Conservation (phyloP, 2,329 filamentous ascomycete species). For the Blastomyces percursus region DNA sequence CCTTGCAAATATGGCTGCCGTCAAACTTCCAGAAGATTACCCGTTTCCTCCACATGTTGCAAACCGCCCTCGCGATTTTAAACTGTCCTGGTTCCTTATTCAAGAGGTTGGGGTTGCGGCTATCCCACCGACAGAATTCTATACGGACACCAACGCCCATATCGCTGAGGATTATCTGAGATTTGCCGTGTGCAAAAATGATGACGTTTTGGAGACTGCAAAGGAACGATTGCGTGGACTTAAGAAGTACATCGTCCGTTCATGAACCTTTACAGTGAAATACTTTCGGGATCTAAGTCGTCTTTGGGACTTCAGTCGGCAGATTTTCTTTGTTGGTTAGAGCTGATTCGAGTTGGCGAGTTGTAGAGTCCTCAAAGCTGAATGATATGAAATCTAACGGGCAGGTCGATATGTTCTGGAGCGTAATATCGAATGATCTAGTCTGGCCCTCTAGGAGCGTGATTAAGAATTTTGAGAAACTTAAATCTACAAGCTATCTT, state of each 20-base stretch:
- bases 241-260: conserved; percentile 53
- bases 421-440: conserved; percentile 62
- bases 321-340: conserved; percentile 66
- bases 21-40: conserved; percentile 73
- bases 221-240: conserved; percentile 63
- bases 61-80: conserved; percentile 78
- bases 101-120: conserved; percentile 91
- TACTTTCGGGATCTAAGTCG: not conserved
- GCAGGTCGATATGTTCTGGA: conserved; percentile 67
- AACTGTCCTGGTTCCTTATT: conserved; percentile 92
- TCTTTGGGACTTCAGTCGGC: conserved; percentile 46
- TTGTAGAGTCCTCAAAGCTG: conserved; percentile 81
- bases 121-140: conserved; percentile 95
- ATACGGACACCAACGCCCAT: conserved; percentile 70
- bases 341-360: conserved; percentile 62
- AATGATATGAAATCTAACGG: conserved; percentile 76
- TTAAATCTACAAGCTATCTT: not conserved
- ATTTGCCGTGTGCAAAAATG: conserved; percentile 93
- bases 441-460: conserved; percentile 91
- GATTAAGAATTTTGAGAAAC: conserved; percentile 29
- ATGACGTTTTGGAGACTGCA: conserved; percentile 68
- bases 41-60: conserved; percentile 83
- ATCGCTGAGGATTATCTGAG: conserved; percentile 88
- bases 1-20: conserved; percentile 81
- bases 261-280: not conserved